Evolutionary conservation across 768 basidiomycete species (phyloP).

Genomic region (Phylloporus sp.): DNA sequence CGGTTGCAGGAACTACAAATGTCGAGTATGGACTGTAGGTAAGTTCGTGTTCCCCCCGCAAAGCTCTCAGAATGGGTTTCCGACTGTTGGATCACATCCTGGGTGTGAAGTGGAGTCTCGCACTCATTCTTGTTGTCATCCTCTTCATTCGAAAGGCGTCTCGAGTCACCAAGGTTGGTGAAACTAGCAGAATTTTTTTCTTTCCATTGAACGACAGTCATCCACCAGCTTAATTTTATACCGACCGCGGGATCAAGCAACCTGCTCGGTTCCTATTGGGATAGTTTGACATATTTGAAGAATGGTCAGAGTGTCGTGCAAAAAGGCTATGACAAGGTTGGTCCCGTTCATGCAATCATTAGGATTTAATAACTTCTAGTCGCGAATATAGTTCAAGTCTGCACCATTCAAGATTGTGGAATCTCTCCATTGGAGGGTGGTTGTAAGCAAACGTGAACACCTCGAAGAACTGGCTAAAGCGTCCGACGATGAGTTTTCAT

Average conservation of each 20-base stretch:
- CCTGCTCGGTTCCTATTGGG: constrained; percentile 11
- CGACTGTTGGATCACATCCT: too few species aligned
- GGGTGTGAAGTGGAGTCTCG: too few species aligned
- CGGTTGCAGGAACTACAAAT: too few species aligned
- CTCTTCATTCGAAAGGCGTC: too few species aligned
- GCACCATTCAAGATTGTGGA: constrained; percentile 31
- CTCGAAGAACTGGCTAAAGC: constrained; percentile 7
- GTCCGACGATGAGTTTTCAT: constrained; percentile 1
- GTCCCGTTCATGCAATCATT: not conserved
- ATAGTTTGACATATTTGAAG: constrained; percentile 11
- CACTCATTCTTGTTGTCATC: too few species aligned
- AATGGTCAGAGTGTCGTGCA: constrained; percentile 23
- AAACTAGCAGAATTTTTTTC: too few species aligned
- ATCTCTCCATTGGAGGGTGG: constrained; percentile 35
- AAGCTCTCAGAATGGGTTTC: too few species aligned
- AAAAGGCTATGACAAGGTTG: constrained; percentile 31
- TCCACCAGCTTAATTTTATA: constrained; percentile 1
- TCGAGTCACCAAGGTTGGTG: too few species aligned
- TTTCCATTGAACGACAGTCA: too few species aligned
- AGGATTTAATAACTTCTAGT: not conserved
- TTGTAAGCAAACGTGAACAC: constrained; percentile 27
- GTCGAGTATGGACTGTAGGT: too few species aligned
- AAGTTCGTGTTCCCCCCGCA: too few species aligned
- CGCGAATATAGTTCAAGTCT: constrained; percentile 5
- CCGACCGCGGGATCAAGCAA: not conserved